These are phyloP conservation scores for Boletus tylopilopsis DNA, from an alignment of 768 basidiomycete genomes.

Conservation along the genomic window DNA sequence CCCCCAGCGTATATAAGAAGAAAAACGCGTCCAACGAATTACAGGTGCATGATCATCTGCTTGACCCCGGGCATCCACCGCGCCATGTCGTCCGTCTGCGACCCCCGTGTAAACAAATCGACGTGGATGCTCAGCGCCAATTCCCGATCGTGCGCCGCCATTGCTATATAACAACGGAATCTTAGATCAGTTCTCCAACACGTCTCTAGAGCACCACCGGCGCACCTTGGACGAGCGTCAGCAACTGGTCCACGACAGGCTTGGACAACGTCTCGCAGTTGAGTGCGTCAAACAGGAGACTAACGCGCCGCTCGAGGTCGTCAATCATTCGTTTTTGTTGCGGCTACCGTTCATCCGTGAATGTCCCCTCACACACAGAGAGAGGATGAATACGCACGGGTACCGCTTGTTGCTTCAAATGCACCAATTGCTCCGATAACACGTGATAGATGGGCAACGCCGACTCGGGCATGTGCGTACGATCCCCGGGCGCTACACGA, in stretches of 20 bases:
- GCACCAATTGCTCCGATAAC: conserved; percentile 58
- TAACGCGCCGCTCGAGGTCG: conserved; percentile 84
- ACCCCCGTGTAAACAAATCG: conserved; percentile 75
- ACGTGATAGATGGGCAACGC: conserved; percentile 63
- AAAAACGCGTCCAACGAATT: neutral
- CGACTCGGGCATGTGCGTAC: conserved; percentile 82
- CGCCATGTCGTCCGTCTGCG: conserved; percentile 78
- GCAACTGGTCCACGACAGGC: conserved; percentile 65
- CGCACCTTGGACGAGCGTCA: conserved; percentile 69
- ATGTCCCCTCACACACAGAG: too few relatives aligned
- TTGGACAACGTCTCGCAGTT: conserved; percentile 83
- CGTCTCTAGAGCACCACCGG: neutral
- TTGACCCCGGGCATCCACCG: conserved; percentile 89
- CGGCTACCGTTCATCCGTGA: too few relatives aligned
- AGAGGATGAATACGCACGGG: conserved; percentile 50
- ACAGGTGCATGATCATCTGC: conserved; percentile 76
- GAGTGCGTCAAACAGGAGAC: conserved; percentile 83
- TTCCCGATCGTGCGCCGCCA: conserved; percentile 73
- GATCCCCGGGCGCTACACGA: conserved; percentile 75
- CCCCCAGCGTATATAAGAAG: too few relatives aligned
- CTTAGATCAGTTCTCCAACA: neutral
- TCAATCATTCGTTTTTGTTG: conserved; percentile 82
- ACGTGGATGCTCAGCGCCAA: conserved; percentile 81
- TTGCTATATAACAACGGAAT: conserved; percentile 66
- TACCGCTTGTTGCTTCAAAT: conserved; percentile 66